phyloP scores from a whole-genome alignment of 2,329 filamentous ascomycete species.

The Uncinocarpus reesii region DNA sequence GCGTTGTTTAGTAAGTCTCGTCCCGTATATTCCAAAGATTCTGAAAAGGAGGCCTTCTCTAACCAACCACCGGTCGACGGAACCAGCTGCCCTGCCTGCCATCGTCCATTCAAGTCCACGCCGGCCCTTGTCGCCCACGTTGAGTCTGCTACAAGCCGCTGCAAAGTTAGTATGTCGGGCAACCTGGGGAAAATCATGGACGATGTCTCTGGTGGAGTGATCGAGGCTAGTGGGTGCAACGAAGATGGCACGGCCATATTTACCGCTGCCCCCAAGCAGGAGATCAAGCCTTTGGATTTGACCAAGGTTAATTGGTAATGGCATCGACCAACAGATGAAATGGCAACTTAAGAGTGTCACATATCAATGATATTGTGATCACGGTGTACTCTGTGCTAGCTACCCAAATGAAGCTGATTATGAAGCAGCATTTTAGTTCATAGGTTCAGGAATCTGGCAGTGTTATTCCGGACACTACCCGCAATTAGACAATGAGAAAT shows the following conservation, averaged over 20 bases:
- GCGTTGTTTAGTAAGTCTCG: slow-evolving; percentile 19
- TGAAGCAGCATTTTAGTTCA: too few species aligned
- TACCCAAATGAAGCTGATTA: too few species aligned
- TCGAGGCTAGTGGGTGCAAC: slow-evolving; percentile 26
- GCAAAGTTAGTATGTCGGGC: slow-evolving; percentile 25
- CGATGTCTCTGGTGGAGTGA: slow-evolving; percentile 31
- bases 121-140: slow-evolving; percentile 34
- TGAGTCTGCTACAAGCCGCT: slow-evolving; percentile 30
- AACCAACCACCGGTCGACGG: slow-evolving; percentile 1
- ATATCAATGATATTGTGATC: too few species aligned
- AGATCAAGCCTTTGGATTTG: background rate
- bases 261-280: slow-evolving; percentile 15
- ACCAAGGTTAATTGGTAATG: slow-evolving; percentile 2
- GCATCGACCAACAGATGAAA: too few species aligned
- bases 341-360: too few species aligned
- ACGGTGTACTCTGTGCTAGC: too few species aligned
- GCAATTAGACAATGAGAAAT: too few species aligned
- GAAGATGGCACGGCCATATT: slow-evolving; percentile 30
- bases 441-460: too few species aligned
- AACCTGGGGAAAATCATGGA: slow-evolving; percentile 30
- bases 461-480: too few species aligned
- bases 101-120: slow-evolving; percentile 30
- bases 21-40: background rate
- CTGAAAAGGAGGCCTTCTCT: too few species aligned
- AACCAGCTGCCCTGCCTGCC: slow-evolving; percentile 32